Evolutionary conservation across 768 basidiomycete genomes (phyloP), one percentile per base, ranked within the genome.

Genomic region (Suillus placidus): DNA sequence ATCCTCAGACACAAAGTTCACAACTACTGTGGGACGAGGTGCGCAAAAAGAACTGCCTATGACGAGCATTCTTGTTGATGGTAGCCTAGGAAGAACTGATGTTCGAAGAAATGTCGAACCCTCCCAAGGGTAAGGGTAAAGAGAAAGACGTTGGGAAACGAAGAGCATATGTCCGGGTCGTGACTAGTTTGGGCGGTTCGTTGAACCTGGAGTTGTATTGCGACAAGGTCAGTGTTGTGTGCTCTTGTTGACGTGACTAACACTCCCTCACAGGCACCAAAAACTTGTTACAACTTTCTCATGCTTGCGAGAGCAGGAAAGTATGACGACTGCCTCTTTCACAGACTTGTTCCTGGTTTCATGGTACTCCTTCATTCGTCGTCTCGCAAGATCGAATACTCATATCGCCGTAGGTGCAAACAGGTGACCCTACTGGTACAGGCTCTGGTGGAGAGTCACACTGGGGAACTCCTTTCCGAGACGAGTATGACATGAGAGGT

Each of bases 281-380:
- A 97, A 79, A 98, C 97, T 1, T 98, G 96, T 71, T 99, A 99
- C 77, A 99, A 99, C 76, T 99, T 98, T 77, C 79, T 99, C 35
- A 93, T 93, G 90, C 86, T 99, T 9, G 96, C 97, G 0, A 87
- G 88, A 67, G 83, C 88, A 30, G 94, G 95, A 10, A 95, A 96
- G 72, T 99, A 98, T 72, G 89, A 98, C 69, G 81, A 94, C 69
- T 89, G 89, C 65, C 78, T 94, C 30, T 99, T 99, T 77, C 97
- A 99, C 74, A 87, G 97, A 23, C 80, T 97, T 34, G 93, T 98
- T 14, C 96, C 95, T 6, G 94, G 92, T 0, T 97, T 97, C 74
- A 98, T 98, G 97, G 94, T 94, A 66, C 7, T 35, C 38, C 16
- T 38, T 32, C 14, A 6, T 68, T 62, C 58, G 7, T 45, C 32